Evolutionary conservation across 179 eudicot species (phyloP).

Genomic region (Vitellaria paradoxa): DNA sequence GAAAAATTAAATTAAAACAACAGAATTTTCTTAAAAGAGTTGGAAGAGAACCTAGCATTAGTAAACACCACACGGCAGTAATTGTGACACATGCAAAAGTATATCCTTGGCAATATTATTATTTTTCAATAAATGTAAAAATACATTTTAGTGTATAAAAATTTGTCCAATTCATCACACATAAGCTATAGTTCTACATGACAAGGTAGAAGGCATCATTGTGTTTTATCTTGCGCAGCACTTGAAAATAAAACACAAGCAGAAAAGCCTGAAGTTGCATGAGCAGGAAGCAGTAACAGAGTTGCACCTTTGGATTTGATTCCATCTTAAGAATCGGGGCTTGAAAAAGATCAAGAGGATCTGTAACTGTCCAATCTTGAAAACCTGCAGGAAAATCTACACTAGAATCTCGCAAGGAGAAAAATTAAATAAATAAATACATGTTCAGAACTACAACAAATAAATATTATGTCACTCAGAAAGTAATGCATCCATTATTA

Average conservation of each 20-base stretch:
- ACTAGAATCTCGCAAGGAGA: slow-evolving; percentile 37
- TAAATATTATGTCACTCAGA: background rate
- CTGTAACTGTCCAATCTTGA: slow-evolving; percentile 86
- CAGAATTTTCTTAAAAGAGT: no score
- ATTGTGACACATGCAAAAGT: background rate
- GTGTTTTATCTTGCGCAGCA: background rate
- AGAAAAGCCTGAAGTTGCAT: slow-evolving; percentile 8
- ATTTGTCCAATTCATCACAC: background rate
- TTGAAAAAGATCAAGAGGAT: slow-evolving; percentile 84
- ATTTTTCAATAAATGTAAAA: background rate
- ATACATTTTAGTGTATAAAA: no score
- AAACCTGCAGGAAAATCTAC: slow-evolving; percentile 85
- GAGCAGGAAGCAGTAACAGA: slow-evolving; percentile 5
- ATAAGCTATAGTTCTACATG: background rate
- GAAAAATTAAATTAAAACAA: background rate
- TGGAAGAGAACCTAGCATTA: background rate
- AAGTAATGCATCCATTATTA: background rate
- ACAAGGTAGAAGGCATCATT: background rate
- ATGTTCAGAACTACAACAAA: background rate
- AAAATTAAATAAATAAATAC: background rate
- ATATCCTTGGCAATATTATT: background rate
- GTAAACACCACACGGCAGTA: background rate
- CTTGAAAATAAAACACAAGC: background rate
- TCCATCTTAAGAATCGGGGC: slow-evolving; percentile 79
- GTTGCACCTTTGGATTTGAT: slow-evolving; percentile 83